These are phyloP conservation scores for Talaromyces trachyspermus DNA, from an alignment of 495 filamentous ascomycete species.

Conservation along the genomic window DNA sequence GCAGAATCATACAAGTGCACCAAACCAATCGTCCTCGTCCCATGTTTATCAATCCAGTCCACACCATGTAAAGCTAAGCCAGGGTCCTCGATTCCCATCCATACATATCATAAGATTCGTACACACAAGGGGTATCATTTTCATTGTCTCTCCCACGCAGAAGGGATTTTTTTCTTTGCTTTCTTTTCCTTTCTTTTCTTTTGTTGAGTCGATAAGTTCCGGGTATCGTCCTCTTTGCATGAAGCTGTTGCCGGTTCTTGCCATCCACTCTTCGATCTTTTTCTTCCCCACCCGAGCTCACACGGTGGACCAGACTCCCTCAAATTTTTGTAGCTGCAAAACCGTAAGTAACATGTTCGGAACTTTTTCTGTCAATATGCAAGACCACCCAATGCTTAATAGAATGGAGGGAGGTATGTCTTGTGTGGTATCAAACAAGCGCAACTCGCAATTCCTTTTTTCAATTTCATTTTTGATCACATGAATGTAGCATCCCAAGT, in stretches of 20 bases:
- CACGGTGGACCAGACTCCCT: conserved; percentile 16
- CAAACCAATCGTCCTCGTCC: conserved; percentile 3
- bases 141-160: conserved; percentile 33
- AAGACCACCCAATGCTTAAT: conserved; percentile 30
- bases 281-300: conserved; percentile 25
- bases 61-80: conserved; percentile 1
- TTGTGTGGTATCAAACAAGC: conserved; percentile 8
- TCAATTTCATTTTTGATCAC: conserved; percentile 7
- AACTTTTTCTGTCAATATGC: conserved; percentile 10
- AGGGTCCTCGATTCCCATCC: conserved; percentile 5
- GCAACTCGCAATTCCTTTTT: conserved; percentile 5
- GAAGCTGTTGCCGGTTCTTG: conserved; percentile 26
- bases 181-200: neutral
- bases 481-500: conserved; percentile 8
- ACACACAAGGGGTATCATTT: conserved; percentile 46
- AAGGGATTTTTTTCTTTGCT: neutral
- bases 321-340: conserved; percentile 13
- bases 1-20: conserved; percentile 1
- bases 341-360: conserved; percentile 9
- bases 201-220: too few relatives aligned
- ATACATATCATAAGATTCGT: conserved; percentile 31
- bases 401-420: conserved; percentile 16
- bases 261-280: conserved; percentile 12
- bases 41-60: conserved; percentile 5
- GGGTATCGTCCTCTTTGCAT: conserved; percentile 16